Evolutionary conservation across 345 rosid species (phyloP), one percentile per base, ranked within the genome.

Genomic region (Brassica napus): DNA sequence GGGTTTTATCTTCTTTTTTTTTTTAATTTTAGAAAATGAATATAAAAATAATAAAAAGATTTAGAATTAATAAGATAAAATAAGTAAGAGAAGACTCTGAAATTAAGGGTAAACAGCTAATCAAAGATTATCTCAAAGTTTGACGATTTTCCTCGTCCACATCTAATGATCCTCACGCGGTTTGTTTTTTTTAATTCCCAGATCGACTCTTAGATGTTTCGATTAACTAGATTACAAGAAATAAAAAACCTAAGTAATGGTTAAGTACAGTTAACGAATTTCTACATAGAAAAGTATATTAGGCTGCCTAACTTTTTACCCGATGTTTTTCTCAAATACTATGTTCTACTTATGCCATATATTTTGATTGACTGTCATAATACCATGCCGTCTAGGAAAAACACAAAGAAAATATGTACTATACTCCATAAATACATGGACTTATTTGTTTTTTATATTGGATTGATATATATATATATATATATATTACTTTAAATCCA

Each of bases 141-240:
- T 79, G 75, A 68, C 79, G 75, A 74, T 69, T 79, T 79, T 79
- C 82, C 75, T 74, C 82, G 71, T 79, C 79, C 79, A 62, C 7
- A 60, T 21, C 71, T 67, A 42, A 73, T 52, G 8, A 47, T 31
- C 63, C 64, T 32, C 80, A 77, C 73, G 77, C 60, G 69, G 23
- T 52, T 52, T 52, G 18, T n/a, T 52, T 4, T 52, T 52, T 52
- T 28, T 52, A 52, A 52, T 52, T 52, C 2, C 21, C 57, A 52
- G 8, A n/a, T 52, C 57, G 21, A 1, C 57, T 52, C 57, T n/a
- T 47, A 24, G 64, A 59, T 37, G 3, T 35, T 34, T 52, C 37
- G 74, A 76, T 30, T 18, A 37, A 0, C 16, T n/a, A 35, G 9
- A 67, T 35, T 66, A 23, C 49, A 2, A 37, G 0, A 35, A 66